A percentile compares a stretch with the other conserved stretches of the same genome.
Evolutionary conservation across 1,284 basidiomycete species (phyloP).

Genomic region (Polyporus tsugae): DNA sequence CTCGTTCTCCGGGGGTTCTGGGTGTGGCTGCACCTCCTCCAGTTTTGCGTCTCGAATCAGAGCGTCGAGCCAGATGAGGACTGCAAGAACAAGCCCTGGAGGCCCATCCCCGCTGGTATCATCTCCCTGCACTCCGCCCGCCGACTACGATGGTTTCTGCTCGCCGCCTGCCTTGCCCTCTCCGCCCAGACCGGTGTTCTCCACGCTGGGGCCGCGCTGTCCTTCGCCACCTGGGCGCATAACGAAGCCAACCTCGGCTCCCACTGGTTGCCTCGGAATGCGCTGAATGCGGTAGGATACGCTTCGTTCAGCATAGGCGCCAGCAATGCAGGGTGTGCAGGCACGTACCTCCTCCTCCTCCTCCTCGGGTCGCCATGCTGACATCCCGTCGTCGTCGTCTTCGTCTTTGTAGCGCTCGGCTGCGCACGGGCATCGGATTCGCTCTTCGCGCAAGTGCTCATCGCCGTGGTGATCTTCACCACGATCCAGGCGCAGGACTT

Average conservation of each 20-base stretch:
- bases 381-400: neutral
- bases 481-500: conserved; percentile 54
- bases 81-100: conserved; percentile 50
- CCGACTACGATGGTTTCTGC: conserved; percentile 48
- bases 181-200: conserved; percentile 5
- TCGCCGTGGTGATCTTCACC: conserved; percentile 41
- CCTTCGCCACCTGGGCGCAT: conserved; percentile 42
- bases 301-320: conserved; percentile 37
- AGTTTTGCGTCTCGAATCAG: conserved; percentile 55
- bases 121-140: conserved; percentile 45
- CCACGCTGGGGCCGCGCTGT: conserved; percentile 39
- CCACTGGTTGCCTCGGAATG: conserved; percentile 46
- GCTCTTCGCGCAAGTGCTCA: conserved; percentile 35
- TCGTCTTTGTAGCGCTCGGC: neutral
- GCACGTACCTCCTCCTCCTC: conserved; percentile 5
- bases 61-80: conserved; percentile 50
- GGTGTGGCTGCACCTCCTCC: conserved; percentile 54
- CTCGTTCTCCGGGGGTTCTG: conserved; percentile 38
- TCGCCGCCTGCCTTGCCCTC: conserved; percentile 44
- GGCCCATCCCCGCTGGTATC: conserved; percentile 52
- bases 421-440: conserved; percentile 25
- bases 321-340: conserved; percentile 22
- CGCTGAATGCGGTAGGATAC: conserved; percentile 46
- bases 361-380: neutral
- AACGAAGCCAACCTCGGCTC: conserved; percentile 46